Base-by-base conservation (phyloP, 2,329 filamentous ascomycete species). In the Domatiomyces catenatus region DNA sequence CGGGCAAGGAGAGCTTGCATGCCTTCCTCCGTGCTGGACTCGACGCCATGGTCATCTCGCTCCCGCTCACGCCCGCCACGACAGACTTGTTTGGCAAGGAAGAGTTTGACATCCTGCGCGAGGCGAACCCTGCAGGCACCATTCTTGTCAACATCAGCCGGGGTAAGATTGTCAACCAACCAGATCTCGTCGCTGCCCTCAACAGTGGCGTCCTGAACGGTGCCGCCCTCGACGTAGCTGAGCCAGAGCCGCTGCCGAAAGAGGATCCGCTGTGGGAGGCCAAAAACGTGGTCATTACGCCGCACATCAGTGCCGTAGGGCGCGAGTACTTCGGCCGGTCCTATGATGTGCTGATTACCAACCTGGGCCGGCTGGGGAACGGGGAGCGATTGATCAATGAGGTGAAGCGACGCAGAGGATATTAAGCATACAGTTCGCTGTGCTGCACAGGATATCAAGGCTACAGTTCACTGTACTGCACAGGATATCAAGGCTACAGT, bases 171-270 rank as follows among this genome's bases (percentile, higher is more conserved):
- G 64, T 85, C 12, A 71, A 82, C 48, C 76, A 80, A 55, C 66
- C 74, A 1, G 81, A 77, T 1, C 62, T 90, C 48, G 73, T 86
- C 17, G 69, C 69, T 1, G 81, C 83, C 0, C 66, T 89, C 8
- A 66, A 76, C 42, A 57, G 55, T 0, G 73, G 73, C 0, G 70
- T 72, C 1, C 61, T 85, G 26, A 65, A 71, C 2, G 85, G 85
- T 26, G 86, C 85, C 0, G 84, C 84, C 1, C 66, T 90, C 42
- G 85, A 89, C 62, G 85, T 90, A 1, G 84, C 84, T 1, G 84
- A 89, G 53, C 85, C 85, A 0, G 86, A 90, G 64, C 86, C 86
- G 0, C 63, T 90, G 55, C 83, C 84, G 0, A 66, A 71, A 2
- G 76, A 81, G 3, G 78, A 84, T 61, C 74, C 77, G 55, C 66